Percentiles rank a stretch among this genome's conserved stretches.
These are phyloP conservation scores for Saturnispora galanensis DNA, from an alignment of 805 yeast species.

Conservation along the genomic window DNA sequence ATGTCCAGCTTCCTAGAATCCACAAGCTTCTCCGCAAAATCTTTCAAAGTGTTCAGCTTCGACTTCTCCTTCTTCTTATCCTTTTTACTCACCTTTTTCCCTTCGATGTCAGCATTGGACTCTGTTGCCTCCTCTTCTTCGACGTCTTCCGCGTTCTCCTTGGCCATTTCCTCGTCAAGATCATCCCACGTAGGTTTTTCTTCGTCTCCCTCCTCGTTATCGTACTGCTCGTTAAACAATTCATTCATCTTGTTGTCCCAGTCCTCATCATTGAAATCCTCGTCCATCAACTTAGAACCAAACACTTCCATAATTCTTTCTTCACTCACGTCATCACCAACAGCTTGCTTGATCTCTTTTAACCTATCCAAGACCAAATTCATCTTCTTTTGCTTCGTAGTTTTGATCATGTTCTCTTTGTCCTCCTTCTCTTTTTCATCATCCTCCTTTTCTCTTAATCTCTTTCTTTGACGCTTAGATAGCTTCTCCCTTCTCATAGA, in stretches of 20 bases:
- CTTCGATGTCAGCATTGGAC: slow-evolving; percentile 32
- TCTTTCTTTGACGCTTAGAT: slow-evolving; percentile 67
- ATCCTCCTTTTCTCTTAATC: slow-evolving; percentile 58
- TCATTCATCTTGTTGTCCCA: slow-evolving; percentile 86
- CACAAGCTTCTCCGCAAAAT: slow-evolving; percentile 69
- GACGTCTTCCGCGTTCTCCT: slow-evolving; percentile 13
- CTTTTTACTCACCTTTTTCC: slow-evolving; percentile 28
- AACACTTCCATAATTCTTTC: slow-evolving; percentile 54
- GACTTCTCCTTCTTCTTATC: slow-evolving; percentile 48
- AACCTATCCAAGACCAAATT: slow-evolving; percentile 69
- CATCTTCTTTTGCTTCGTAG: slow-evolving; percentile 67
- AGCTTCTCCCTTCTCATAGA: slow-evolving; percentile 76
- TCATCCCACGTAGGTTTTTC: slow-evolving; percentile 59
- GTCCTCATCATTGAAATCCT: slow-evolving; percentile 80
- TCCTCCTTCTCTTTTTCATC: slow-evolving; percentile 42
- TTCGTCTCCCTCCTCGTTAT: slow-evolving; percentile 40
- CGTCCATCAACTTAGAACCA: slow-evolving; percentile 68
- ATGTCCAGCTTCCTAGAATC: slow-evolving; percentile 59
- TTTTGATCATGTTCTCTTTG: slow-evolving; percentile 51
- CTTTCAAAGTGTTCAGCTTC: slow-evolving; percentile 50
- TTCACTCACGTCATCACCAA: slow-evolving; percentile 55
- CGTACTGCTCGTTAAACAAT: slow-evolving; percentile 78
- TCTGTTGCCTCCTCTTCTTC: slow-evolving; percentile 29
- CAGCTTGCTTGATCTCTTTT: slow-evolving; percentile 52
- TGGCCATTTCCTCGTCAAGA: slow-evolving; percentile 34